A percentile compares a stretch with the other conserved stretches of the same genome.
These are phyloP conservation scores for Vitis riparia DNA, from an alignment of 164 flowering plant species.

Conservation along the genomic window DNA sequence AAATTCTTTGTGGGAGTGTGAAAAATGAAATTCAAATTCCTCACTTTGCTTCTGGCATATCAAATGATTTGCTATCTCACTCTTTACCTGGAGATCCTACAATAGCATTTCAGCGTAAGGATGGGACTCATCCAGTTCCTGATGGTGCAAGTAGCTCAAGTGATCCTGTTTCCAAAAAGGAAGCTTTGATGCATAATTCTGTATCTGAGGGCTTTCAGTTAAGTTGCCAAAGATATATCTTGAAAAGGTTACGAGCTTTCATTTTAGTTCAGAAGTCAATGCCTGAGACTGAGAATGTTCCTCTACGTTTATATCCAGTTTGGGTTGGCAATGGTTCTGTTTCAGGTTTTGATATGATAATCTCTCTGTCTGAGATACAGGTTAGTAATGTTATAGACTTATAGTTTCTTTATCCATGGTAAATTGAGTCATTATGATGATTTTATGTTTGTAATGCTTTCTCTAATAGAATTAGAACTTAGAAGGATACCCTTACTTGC, in stretches of 20 bases:
- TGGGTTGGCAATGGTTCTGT: slow-evolving; percentile 82
- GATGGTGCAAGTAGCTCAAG: slow-evolving; percentile 36
- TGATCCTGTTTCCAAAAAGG: slow-evolving; percentile 18
- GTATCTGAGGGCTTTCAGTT: slow-evolving; percentile 10
- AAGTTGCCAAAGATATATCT: slow-evolving; percentile 41
- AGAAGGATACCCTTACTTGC: background rate
- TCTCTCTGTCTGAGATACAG: slow-evolving; percentile 72
- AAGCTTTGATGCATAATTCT: slow-evolving; percentile 15
- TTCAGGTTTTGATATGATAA: slow-evolving; percentile 63
- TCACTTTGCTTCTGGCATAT: slow-evolving; percentile 39
- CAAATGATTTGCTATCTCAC: slow-evolving; percentile 22
- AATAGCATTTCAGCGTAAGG: slow-evolving; percentile 11
- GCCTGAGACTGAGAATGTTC: slow-evolving; percentile 15
- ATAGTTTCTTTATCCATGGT: background rate
- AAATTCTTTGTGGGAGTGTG: slow-evolving; percentile 19
- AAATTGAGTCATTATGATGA: background rate
- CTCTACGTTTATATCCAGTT: slow-evolving; percentile 18
- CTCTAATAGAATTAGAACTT: background rate
- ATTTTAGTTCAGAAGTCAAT: slow-evolving; percentile 48
- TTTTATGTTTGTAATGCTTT: slow-evolving; percentile 2
- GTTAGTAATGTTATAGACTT: slow-evolving; percentile 29
- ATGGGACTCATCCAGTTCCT: slow-evolving; percentile 17
- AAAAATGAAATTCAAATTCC: slow-evolving; percentile 38
- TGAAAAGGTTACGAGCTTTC: slow-evolving; percentile 46
- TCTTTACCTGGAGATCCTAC: slow-evolving; percentile 28